These are phyloP conservation scores for Euphrasia arctica DNA, from an alignment of 305 asterid genomes.

Conservation along the genomic window DNA sequence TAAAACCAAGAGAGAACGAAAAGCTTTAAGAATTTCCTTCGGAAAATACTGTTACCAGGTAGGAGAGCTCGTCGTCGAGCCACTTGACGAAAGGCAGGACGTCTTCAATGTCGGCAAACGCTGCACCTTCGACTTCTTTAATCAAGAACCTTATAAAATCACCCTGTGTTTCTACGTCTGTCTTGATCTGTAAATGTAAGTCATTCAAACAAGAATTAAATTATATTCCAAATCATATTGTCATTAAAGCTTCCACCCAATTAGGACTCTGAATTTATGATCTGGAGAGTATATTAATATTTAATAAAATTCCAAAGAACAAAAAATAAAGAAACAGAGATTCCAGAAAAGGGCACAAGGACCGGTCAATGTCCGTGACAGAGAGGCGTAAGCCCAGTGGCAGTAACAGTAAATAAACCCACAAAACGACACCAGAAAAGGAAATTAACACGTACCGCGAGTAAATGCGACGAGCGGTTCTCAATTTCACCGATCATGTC, in stretches of 20 bases:
- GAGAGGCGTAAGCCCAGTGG: slow-evolving; percentile 34
- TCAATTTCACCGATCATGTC: slow-evolving; percentile 98
- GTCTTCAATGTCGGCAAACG: slow-evolving; percentile 86
- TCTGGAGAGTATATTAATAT: slow-evolving; percentile 29
- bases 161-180: slow-evolving; percentile 92
- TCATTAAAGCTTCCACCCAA: too few relatives aligned
- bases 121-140: slow-evolving; percentile 88
- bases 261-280: too few relatives aligned
- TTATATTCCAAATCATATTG: too few relatives aligned
- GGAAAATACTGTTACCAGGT: slow-evolving; percentile 42
- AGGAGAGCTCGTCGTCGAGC: slow-evolving; percentile 97
- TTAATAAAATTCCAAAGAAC: slow-evolving; percentile 30
- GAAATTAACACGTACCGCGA: slow-evolving; percentile 56
- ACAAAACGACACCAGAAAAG: neutral
- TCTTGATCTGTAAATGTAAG: slow-evolving; percentile 61
- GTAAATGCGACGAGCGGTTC: slow-evolving; percentile 88
- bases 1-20: neutral
- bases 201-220: neutral
- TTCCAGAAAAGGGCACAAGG: neutral
- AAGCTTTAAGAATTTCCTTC: neutral
- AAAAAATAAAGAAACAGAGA: neutral
- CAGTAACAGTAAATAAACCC: slow-evolving; percentile 33
- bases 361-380: slow-evolving; percentile 47
- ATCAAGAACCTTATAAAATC: slow-evolving; percentile 92
- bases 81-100: slow-evolving; percentile 92